Evolutionary conservation across 305 asterid genomes (phyloP), one percentile per base, ranked within the genome.

Genomic region (Fraxinus nigra): DNA sequence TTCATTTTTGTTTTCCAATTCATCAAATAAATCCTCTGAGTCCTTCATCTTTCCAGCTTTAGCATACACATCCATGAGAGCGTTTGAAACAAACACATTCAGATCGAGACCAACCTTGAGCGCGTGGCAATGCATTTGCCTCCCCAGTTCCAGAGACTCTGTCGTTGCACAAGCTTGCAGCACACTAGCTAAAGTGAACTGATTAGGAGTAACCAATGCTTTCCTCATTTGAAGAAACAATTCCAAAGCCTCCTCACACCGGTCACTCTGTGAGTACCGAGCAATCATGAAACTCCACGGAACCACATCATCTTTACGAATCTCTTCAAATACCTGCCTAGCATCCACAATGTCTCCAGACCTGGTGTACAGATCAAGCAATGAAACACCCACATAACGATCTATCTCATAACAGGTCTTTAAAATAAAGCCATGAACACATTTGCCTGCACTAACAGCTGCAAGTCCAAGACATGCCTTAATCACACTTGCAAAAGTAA

Each of bases 271-370:
- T 18, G 98, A 95, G 84, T 89, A 92, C 3, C 98, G 90, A 3
- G 98, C 90, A 81, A 95, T 95, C 97, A 93, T 92, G 88, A 95
- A 92, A 85, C 98, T 95, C 98, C 98, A 93, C 26, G 96, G 94
- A 80, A 95, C 93, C 72, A 95, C 94, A 72, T 91, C 91, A 46
- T 86, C 84, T 91, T 90, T 93, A 24, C 97, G 97, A 82, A 92
- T 90, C 70, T 92, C 95, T 85, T 92, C 92, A 83, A 95, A 93
- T 20, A 93, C 90, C 51, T 85, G 67, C 83, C 92, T 84, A 76
- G 99, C 98, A 77, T 86, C 95, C 18, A 85, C 87, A 46, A 93
- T 88, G 78, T 90, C 91, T 83, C 97, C 93, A 4, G 85, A 85
- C 79, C 82, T 87, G 24, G 97, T 90, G 84, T 95, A 95, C 86